These are phyloP conservation scores for Phaeosphaeriaceae sp. DNA, from an alignment of 2,329 filamentous ascomycete species.

Conservation along the genomic window DNA sequence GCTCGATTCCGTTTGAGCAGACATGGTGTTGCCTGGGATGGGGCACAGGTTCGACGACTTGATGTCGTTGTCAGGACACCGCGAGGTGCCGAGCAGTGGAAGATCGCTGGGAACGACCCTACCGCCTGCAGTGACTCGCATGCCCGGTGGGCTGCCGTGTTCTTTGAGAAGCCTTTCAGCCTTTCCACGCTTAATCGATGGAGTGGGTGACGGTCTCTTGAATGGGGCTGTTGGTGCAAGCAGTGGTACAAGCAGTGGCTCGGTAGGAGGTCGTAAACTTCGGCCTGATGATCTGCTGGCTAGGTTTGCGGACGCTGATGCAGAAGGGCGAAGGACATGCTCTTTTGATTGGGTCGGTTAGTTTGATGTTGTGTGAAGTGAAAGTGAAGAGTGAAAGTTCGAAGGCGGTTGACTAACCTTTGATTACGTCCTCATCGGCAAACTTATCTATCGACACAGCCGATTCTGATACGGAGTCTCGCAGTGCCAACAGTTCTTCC, in stretches of 20 bases:
- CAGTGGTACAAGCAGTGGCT: constrained; percentile 21
- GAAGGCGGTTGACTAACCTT: constrained; percentile 40
- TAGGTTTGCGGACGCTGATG: constrained; percentile 45
- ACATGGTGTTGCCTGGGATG: constrained; percentile 30
- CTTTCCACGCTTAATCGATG: constrained; percentile 58
- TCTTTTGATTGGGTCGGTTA: constrained; percentile 31
- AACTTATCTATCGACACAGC: constrained; percentile 52
- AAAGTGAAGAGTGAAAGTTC: constrained; percentile 14
- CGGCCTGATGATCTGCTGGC: constrained; percentile 32
- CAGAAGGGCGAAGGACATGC: constrained; percentile 51
- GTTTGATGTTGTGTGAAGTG: constrained; percentile 7
- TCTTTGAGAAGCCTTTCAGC: constrained; percentile 58
- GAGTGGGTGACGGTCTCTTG: constrained; percentile 55
- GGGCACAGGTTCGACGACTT: constrained; percentile 32
- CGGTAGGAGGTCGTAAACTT: constrained; percentile 29
- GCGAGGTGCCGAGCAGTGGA: constrained; percentile 37
- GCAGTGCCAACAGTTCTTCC: constrained; percentile 50
- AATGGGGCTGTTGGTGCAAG: constrained; percentile 22
- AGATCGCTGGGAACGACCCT: constrained; percentile 58
- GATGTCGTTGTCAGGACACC: constrained; percentile 40
- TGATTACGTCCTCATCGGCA: constrained; percentile 50
- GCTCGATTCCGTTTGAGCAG: constrained; percentile 28
- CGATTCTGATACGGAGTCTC: constrained; percentile 51
- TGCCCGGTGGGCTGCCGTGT: constrained; percentile 58
- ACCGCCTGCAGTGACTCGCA: constrained; percentile 60